These are phyloP conservation scores for Lichtheimia ornata DNA, from an alignment of 371 early-diverging fungal species.

Conservation along the genomic window DNA sequence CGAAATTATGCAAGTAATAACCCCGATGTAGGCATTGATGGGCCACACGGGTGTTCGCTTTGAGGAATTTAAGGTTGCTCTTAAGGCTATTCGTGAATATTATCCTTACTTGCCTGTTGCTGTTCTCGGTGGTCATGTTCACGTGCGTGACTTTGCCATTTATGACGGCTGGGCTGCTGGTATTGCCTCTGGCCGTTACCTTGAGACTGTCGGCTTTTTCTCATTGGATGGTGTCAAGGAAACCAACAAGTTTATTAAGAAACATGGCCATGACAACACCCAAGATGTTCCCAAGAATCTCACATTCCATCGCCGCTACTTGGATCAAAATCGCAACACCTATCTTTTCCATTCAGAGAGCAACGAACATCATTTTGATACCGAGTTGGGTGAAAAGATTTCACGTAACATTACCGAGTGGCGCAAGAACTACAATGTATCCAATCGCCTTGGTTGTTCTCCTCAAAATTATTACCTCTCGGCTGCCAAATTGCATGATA, in stretches of 20 bases:
- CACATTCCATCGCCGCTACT: slow-evolving; percentile 59
- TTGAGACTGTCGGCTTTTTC: slow-evolving; percentile 64
- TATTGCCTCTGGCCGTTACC: slow-evolving; percentile 57
- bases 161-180: slow-evolving; percentile 59
- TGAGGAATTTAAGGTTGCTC: slow-evolving; percentile 45
- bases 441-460: slow-evolving; percentile 48
- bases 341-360: slow-evolving; percentile 52
- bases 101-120: slow-evolving; percentile 57
- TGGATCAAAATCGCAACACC: slow-evolving; percentile 59
- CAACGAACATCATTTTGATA: slow-evolving; percentile 33
- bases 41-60: slow-evolving; percentile 57
- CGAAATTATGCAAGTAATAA: not conserved
- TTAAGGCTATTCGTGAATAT: slow-evolving; percentile 53
- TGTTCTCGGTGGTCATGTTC: slow-evolving; percentile 62
- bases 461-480: slow-evolving; percentile 55
- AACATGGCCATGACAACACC: slow-evolving; percentile 19
- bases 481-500: slow-evolving; percentile 42
- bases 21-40: slow-evolving; percentile 26
- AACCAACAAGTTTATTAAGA: slow-evolving; percentile 16
- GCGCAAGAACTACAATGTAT: slow-evolving; percentile 32
- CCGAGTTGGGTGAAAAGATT: slow-evolving; percentile 46
- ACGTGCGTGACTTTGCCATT: slow-evolving; percentile 56
- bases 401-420: slow-evolving; percentile 37
- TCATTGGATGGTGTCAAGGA: slow-evolving; percentile 38
- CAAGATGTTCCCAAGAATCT: slow-evolving; percentile 30